Evolutionary conservation across 2,329 filamentous ascomycete genomes (phyloP).

Genomic region (Zymoseptoria pseudotritici): DNA sequence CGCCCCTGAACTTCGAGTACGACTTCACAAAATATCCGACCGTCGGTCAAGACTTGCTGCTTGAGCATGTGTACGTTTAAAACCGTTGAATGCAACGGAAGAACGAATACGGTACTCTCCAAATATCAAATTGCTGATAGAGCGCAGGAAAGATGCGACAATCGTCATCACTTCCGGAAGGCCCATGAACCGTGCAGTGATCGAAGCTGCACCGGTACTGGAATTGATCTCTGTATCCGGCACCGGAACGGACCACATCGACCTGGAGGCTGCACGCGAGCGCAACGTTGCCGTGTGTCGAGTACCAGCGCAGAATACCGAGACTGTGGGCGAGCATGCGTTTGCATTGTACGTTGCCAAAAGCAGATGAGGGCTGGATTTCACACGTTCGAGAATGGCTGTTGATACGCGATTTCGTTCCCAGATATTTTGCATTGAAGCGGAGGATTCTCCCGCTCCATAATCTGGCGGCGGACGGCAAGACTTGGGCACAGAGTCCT

Average conservation of each 20-base stretch:
- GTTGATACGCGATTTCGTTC: not conserved
- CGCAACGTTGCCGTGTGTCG: constrained; percentile 42
- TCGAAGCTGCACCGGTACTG: constrained; percentile 37
- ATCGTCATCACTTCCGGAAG: constrained; percentile 39
- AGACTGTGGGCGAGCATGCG: constrained; percentile 45
- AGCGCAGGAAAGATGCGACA: constrained; percentile 40
- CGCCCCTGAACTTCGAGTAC: constrained; percentile 37
- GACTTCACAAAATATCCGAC: constrained; percentile 33
- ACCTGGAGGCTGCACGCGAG: constrained; percentile 37
- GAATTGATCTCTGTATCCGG: constrained; percentile 40
- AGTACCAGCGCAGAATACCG: constrained; percentile 41
- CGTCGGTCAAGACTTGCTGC: constrained; percentile 8
- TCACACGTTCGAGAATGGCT: not conserved
- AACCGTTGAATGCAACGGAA: constrained; percentile 23
- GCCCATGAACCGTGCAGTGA: constrained; percentile 35
- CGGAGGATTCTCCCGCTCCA: constrained; percentile 36
- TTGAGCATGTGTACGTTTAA: not conserved
- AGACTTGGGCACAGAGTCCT: constrained; percentile 32
- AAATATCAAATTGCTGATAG: constrained; percentile 12
- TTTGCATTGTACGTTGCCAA: constrained; percentile 36
- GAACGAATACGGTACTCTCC: constrained; percentile 16
- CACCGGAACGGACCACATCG: constrained; percentile 42
- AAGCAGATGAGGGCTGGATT: not conserved
- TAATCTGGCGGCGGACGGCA: constrained; percentile 27
- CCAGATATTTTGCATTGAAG: constrained; percentile 35